Evolutionary conservation across 2,329 filamentous ascomycete species (phyloP).

Genomic region (Colletotrichum trifolii): DNA sequence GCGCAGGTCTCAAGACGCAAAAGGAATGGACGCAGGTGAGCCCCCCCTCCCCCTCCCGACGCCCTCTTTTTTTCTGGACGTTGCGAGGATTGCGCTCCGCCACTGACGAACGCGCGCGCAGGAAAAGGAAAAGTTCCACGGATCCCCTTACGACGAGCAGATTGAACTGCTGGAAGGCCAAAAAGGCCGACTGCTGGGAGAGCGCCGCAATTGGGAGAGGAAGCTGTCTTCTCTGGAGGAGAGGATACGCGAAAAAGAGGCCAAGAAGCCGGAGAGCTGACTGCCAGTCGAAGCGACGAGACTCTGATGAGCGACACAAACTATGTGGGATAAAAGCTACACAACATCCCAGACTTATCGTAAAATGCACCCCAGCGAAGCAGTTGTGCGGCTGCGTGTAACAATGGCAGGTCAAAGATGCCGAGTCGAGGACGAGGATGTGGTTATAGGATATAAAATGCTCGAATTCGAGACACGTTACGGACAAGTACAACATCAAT

Average conservation of each 20-base stretch:
- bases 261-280: slow-evolving; percentile 30
- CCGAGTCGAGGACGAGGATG: too few relatives aligned
- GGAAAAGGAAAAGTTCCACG: slow-evolving; percentile 50
- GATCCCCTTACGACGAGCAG: slow-evolving; percentile 55
- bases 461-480: too few relatives aligned
- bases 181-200: slow-evolving; percentile 50
- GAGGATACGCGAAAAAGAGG: slow-evolving; percentile 51
- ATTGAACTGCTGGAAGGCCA: slow-evolving; percentile 57
- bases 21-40: slow-evolving; percentile 57
- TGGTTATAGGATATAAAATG: too few relatives aligned
- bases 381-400: too few relatives aligned
- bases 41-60: neutral
- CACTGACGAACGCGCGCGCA: slow-evolving; percentile 21
- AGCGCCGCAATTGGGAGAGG: slow-evolving; percentile 52
- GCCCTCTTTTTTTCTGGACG: neutral
- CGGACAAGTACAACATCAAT: neutral
- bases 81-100: neutral
- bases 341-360: too few relatives aligned
- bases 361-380: too few relatives aligned
- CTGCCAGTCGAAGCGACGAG: too few relatives aligned
- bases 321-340: too few relatives aligned
- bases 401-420: too few relatives aligned
- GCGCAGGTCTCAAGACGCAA: slow-evolving; percentile 61
- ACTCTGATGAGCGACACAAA: too few relatives aligned
- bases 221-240: slow-evolving; percentile 55